Evolutionary conservation across 225 moss, liverwort and hornwort species (phyloP).

Genomic region (Marchantia paleacea): DNA sequence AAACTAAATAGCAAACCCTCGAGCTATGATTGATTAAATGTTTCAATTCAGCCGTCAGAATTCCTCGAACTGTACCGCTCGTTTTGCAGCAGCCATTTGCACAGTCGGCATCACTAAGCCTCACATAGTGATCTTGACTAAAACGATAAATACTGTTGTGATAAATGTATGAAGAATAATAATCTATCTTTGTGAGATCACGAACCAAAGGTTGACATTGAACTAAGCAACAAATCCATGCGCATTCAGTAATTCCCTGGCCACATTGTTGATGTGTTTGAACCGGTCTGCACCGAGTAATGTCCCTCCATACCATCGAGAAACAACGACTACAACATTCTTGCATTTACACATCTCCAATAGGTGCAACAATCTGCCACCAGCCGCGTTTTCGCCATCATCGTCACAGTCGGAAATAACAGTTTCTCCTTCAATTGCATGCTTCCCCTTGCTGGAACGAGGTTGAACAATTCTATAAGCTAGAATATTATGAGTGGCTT

Average conservation of each 20-base stretch:
- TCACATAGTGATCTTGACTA: too few relatives aligned
- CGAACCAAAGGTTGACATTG: neutral
- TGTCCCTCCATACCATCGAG: slow-evolving; percentile 88
- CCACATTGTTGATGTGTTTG: slow-evolving; percentile 89
- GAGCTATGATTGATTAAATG: too few relatives aligned
- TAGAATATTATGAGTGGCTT: slow-evolving; percentile 87
- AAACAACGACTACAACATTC: slow-evolving; percentile 68
- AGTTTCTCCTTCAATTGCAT: slow-evolving; percentile 39
- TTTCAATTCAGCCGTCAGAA: too few relatives aligned
- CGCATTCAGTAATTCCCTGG: slow-evolving; percentile 55
- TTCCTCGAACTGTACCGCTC: too few relatives aligned
- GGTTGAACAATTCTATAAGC: slow-evolving; percentile 65
- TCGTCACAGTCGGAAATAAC: slow-evolving; percentile 82
- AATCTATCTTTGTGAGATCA: too few relatives aligned
- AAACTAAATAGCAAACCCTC: too few relatives aligned
- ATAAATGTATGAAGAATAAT: too few relatives aligned
- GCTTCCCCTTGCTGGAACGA: slow-evolving; percentile 30
- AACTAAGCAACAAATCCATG: slow-evolving; percentile 54
- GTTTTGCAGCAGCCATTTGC: too few relatives aligned
- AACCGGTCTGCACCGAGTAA: slow-evolving; percentile 84
- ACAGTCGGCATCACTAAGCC: too few relatives aligned
- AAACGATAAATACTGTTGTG: too few relatives aligned
- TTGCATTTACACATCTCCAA: slow-evolving; percentile 59
- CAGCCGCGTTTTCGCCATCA: slow-evolving; percentile 87
- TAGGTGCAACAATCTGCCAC: slow-evolving; percentile 83